A percentile compares a stretch with the other conserved stretches of the same genome.
phyloP scores from a whole-genome alignment of 2,329 filamentous ascomycete species.

The Aspergillus sp. region DNA sequence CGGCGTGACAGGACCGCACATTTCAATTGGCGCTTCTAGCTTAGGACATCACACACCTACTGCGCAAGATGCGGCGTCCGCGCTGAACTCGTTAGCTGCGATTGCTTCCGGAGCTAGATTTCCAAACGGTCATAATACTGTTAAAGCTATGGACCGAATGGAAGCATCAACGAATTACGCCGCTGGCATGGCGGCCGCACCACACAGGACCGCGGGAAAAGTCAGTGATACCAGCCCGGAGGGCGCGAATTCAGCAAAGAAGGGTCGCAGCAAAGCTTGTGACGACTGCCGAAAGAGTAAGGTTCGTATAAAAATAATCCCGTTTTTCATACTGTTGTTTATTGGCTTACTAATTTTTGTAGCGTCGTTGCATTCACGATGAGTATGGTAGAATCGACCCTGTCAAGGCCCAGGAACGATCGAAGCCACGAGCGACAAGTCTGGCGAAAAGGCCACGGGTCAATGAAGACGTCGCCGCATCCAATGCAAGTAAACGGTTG shows the following conservation, averaged over 20 bases:
- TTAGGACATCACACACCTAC: slow-evolving; percentile 32
- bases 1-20: slow-evolving; percentile 26
- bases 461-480: slow-evolving; percentile 39
- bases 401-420: slow-evolving; percentile 61
- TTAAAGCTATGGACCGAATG: slow-evolving; percentile 27
- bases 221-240: slow-evolving; percentile 33
- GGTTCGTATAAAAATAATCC: slow-evolving; percentile 43
- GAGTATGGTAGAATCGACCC: slow-evolving; percentile 65
- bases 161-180: slow-evolving; percentile 29
- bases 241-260: slow-evolving; percentile 47
- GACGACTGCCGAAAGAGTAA: slow-evolving; percentile 68
- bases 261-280: slow-evolving; percentile 63
- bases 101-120: slow-evolving; percentile 38
- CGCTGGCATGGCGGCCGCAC: slow-evolving; percentile 27
- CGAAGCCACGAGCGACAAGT: slow-evolving; percentile 58
- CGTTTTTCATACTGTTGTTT: background rate
- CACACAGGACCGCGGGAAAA: slow-evolving; percentile 25
- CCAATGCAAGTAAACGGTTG: slow-evolving; percentile 29
- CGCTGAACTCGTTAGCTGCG: slow-evolving; percentile 39
- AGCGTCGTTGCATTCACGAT: slow-evolving; percentile 68
- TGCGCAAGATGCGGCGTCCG: slow-evolving; percentile 40
- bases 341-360: slow-evolving; percentile 19
- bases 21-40: slow-evolving; percentile 31
- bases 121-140: slow-evolving; percentile 24
- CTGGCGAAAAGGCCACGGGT: slow-evolving; percentile 54